A percentile compares a stretch with the other conserved stretches of the same genome.
Conservation (phyloP, 192 early-diverging fungal species). For the Umbelopsis sp. region DNA sequence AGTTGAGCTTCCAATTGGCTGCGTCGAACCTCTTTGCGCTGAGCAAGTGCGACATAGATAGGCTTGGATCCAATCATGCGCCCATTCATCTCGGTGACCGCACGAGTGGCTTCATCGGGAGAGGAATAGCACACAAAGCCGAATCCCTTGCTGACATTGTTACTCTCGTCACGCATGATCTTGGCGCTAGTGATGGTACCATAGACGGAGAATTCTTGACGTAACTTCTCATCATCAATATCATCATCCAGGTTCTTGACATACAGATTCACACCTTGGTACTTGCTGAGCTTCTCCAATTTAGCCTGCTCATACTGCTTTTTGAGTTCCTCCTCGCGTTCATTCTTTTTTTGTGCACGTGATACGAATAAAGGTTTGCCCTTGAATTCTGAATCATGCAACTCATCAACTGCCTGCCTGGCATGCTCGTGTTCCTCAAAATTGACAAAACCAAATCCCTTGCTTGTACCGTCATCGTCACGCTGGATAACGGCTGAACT, state of each 20-base stretch:
- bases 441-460: slow-evolving; percentile 98
- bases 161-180: slow-evolving; percentile 96
- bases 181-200: slow-evolving; percentile 97
- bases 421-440: slow-evolving; percentile 91
- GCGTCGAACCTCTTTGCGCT: slow-evolving; percentile 96
- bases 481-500: slow-evolving; percentile 77
- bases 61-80: slow-evolving; percentile 94
- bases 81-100: slow-evolving; percentile 98
- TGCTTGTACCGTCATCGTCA: slow-evolving; percentile 84
- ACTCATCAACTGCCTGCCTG: slow-evolving; percentile 81
- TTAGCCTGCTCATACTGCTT: slow-evolving; percentile 94
- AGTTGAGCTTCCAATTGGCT: slow-evolving; percentile 96
- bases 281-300: slow-evolving; percentile 96
- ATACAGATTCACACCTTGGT: slow-evolving; percentile 98
- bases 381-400: slow-evolving; percentile 90
- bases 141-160: slow-evolving; percentile 83
- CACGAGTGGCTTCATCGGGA: slow-evolving; percentile 98
- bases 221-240: slow-evolving; percentile 94
- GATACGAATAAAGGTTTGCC: slow-evolving; percentile 93
- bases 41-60: slow-evolving; percentile 96
- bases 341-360: slow-evolving; percentile 98
- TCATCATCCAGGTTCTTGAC: slow-evolving; percentile 98
- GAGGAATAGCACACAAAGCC: slow-evolving; percentile 99
- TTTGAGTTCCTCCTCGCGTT: slow-evolving; percentile 96
- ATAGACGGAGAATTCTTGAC: slow-evolving; percentile 94